These are phyloP conservation scores for Daedalea quercina DNA, from an alignment of 768 basidiomycete genomes.

Conservation along the genomic window DNA sequence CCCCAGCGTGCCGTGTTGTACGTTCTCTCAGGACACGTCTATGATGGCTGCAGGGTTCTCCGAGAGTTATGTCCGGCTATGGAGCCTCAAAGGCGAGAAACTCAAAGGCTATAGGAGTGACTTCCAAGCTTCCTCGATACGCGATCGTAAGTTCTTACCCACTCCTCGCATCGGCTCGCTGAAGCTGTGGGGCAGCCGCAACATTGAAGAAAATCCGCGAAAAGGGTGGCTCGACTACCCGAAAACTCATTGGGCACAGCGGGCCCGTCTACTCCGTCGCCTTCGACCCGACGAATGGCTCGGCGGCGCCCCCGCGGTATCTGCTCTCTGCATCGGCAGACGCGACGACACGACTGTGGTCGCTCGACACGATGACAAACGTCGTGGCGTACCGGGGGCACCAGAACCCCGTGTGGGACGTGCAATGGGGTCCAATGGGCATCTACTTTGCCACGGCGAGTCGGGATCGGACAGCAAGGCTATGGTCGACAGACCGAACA, in stretches of 20 bases:
- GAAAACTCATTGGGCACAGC: slow-evolving; percentile 96
- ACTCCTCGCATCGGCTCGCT: neutral
- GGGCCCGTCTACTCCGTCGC: slow-evolving; percentile 93
- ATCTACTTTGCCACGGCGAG: slow-evolving; percentile 98
- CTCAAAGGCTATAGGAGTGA: slow-evolving; percentile 73
- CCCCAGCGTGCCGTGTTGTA: slow-evolving; percentile 71
- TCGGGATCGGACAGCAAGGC: slow-evolving; percentile 86
- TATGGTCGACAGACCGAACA: slow-evolving; percentile 93
- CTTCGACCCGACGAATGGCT: slow-evolving; percentile 88
- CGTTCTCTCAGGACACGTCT: slow-evolving; percentile 87
- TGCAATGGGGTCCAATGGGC: slow-evolving; percentile 97
- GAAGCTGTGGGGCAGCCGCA: slow-evolving; percentile 34
- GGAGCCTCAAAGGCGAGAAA: slow-evolving; percentile 92
- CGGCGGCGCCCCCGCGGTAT: slow-evolving; percentile 78
- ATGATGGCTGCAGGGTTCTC: slow-evolving; percentile 93
- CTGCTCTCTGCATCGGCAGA: slow-evolving; percentile 92
- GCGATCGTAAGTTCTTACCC: slow-evolving; percentile 51
- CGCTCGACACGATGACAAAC: slow-evolving; percentile 89
- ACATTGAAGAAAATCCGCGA: slow-evolving; percentile 65
- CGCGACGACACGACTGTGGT: slow-evolving; percentile 88
- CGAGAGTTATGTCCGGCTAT: slow-evolving; percentile 91
- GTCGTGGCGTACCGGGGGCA: slow-evolving; percentile 93
- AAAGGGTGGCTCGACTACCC: slow-evolving; percentile 76
- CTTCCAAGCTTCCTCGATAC: slow-evolving; percentile 56
- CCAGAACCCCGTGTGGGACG: slow-evolving; percentile 97